Conservation (phyloP, 345 rosid species). For the Linum tenue region DNA sequence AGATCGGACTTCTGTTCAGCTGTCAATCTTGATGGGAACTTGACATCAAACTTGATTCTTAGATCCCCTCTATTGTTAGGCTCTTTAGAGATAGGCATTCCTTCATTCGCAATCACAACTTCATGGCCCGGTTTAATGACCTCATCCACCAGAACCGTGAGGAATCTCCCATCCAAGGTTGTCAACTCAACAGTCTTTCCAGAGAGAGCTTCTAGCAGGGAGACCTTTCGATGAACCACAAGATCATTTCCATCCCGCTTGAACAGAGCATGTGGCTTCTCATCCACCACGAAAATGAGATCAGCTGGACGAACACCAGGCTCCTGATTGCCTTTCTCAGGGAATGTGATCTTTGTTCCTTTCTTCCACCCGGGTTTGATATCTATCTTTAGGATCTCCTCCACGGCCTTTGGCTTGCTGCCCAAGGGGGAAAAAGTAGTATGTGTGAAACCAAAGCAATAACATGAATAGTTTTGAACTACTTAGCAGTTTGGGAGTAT, state of each 20-base stretch:
- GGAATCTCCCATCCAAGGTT: conserved; percentile 58
- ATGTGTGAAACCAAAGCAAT: background rate
- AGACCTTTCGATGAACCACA: conserved; percentile 37
- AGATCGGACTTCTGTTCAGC: conserved; percentile 56
- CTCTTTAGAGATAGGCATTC: conserved; percentile 68
- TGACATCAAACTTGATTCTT: conserved; percentile 40
- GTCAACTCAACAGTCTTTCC: conserved; percentile 40
- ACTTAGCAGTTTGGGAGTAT: too few relatives aligned
- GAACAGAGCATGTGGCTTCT: conserved; percentile 51
- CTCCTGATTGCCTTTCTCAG: conserved; percentile 29
- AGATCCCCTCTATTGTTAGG: conserved; percentile 51
- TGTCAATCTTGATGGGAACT: conserved; percentile 47
- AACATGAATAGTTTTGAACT: background rate
- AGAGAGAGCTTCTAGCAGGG: conserved; percentile 57
- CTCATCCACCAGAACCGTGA: conserved; percentile 37
- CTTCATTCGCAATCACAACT: conserved; percentile 50
- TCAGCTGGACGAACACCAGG: conserved; percentile 21
- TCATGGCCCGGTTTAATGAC: conserved; percentile 53
- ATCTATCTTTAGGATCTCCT: conserved; percentile 47
- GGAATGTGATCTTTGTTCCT: conserved; percentile 30
- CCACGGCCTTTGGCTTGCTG: conserved; percentile 48
- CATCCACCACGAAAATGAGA: conserved; percentile 41
- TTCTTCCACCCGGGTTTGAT: conserved; percentile 30
- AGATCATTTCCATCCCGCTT: conserved; percentile 63
- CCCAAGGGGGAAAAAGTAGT: conserved; percentile 6